Percentiles rank a stretch among this genome's conserved stretches.
Evolutionary conservation across 2,329 filamentous ascomycete species (phyloP).

Genomic region (Fusarium xylarioides): DNA sequence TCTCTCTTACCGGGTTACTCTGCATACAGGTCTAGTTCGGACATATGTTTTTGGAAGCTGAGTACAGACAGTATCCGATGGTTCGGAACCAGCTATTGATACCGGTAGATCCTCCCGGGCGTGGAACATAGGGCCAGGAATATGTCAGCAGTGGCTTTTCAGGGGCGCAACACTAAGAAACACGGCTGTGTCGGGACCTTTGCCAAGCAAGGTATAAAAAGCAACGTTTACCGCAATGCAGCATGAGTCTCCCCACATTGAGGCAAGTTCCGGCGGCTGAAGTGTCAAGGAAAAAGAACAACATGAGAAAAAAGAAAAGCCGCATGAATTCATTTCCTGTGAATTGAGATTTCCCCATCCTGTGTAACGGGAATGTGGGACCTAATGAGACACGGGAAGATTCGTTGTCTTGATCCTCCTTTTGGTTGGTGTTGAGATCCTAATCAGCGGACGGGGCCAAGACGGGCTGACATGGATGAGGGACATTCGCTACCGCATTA

Average conservation of each 20-base stretch:
- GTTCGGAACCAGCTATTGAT: not conserved
- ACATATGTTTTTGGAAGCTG: not conserved
- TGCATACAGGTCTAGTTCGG: fast-evolving
- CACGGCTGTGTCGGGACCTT: not conserved
- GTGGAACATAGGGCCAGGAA: not conserved
- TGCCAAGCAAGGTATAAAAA: not conserved
- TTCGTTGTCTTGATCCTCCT: not conserved
- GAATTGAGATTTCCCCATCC: not conserved
- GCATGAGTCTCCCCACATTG: not conserved
- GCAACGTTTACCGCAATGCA: not conserved
- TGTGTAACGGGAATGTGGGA: not conserved
- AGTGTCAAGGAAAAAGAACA: too few species aligned
- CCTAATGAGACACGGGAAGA: not conserved
- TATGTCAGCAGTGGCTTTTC: too few species aligned
- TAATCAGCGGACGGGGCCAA: not conserved
- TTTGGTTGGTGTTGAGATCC: not conserved
- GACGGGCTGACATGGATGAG: not conserved
- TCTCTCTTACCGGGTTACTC: fast-evolving
- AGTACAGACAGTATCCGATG: not conserved
- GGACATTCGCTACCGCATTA: not conserved
- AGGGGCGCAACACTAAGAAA: too few species aligned
- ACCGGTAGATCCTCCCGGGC: too few species aligned
- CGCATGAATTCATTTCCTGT: not conserved
- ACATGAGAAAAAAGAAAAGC: not conserved
- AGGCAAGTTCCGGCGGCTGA: not conserved